Evolutionary conservation across 257 asterid genomes (phyloP), one percentile per base, ranked within the genome.

Genomic region (Solanum lycopersicoides): DNA sequence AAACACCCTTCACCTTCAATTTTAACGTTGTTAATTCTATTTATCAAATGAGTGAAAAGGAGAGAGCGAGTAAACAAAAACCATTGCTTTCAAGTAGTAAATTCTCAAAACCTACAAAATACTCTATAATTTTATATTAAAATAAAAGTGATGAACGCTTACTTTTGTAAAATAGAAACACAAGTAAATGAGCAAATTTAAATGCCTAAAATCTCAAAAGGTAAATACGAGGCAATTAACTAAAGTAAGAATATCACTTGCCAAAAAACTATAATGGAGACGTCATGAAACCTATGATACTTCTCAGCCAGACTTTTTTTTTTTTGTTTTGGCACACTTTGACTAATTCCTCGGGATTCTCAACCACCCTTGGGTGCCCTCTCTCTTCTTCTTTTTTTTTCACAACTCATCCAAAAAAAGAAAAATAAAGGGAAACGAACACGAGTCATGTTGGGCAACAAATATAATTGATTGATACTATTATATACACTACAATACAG

Each of bases 401-500:
- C 4, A 23, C 11, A 14, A 25, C 63, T n/a, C 83, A 44, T 44
- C 63, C 15, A 25, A 44, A 25, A 35, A 16, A 28, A 77, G 63
- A 77, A 65, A 88, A 68, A 18, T 34, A 69, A 74, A 82, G 83
- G 59, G 83, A 20, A 21, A 68, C 60, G 44, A 37, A 44, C 4
- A 74, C 21, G n/a, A 21, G 32, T 45, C 37, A 13, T 56, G 37
- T 68, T 85, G 85, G 87, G 76, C 83, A 85, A 79, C 69, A 47
- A 39, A 32, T 85, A 88, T 72, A 88, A 88, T 63, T 76, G 90
- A 74, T 73, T 83, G 87, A 86, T 84, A 68, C 65, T 82, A 86
- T 88, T 90, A 84, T 87, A 77, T 87, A 90, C 87, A 86, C 84
- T 66, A 75, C 79, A 88, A 84, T 88, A 84, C 89, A 90, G 84